Base-by-base conservation (phyloP, 129 eudicot genomes). In the Rutidosis leptorrhynchoides region DNA sequence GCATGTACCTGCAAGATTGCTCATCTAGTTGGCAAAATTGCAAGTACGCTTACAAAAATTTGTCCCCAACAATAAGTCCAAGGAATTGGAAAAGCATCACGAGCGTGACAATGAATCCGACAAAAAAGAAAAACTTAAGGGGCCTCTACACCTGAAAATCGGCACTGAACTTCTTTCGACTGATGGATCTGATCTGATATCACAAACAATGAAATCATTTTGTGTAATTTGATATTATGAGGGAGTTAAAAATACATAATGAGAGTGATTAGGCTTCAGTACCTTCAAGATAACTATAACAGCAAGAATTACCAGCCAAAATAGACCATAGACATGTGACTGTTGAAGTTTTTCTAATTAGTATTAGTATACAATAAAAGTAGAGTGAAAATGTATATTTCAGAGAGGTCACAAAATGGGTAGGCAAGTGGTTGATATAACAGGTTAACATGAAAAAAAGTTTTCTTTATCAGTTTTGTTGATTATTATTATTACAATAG, bases 61-160 rank as follows among this genome's bases (percentile, higher is more conserved):
- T n/a, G 78, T 93, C 98, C 46, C 95, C 95, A n/a, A 76, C 77
- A 1, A 95, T 88, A 53, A 93, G 95, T 43, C 80, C 83, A 4
- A 93, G 82, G 79, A 93, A 89, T 35, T 63, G 70, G 77, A 93
- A 85, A 68, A 84, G 74, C 21, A 88, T 24, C 59, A 74, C 70
- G 20, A 93, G 75, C 4, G 83, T 68, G 49, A 62, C 81, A 16
- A 89, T n/a, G 60, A 85, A 81, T 19, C 89, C 96, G 12, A 88
- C 68, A 74, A 93, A 93, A 32, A 88, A 66, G 83, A 89, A 66
- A 58, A 93, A 59, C 77, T 93, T 93, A 10, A 93, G 86, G 33
- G 88, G 96, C 57, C 96, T 85, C 84, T 88, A 93, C 91, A 89
- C 78, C 95, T 93, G 98, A 71, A 88, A 89, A 84, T 94, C 96